These are phyloP conservation scores for Wallacemonas sp. DNA, from an alignment of 208 protist species.

Conservation along the genomic window DNA sequence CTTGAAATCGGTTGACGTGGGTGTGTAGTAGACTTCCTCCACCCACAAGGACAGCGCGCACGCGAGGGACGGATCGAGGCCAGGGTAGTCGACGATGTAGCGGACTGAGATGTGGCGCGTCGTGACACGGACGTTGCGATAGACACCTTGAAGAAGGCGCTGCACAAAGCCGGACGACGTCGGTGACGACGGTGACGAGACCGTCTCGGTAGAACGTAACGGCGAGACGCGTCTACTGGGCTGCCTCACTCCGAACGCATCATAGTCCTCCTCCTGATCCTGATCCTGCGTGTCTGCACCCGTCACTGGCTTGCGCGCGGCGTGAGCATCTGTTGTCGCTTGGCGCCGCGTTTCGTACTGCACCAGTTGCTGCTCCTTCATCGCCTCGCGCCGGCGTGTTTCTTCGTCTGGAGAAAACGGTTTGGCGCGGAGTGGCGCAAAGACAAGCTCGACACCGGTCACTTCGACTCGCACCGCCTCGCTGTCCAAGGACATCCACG, in stretches of 20 bases:
- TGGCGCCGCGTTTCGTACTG: constrained; percentile 51
- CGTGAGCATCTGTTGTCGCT: background rate
- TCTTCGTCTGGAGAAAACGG: constrained; percentile 62
- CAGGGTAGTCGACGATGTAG: constrained; percentile 73
- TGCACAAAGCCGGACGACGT: constrained; percentile 25
- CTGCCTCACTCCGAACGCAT: too few species aligned
- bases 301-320: background rate
- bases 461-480: constrained; percentile 68
- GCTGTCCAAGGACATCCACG: constrained; percentile 72
- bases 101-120: constrained; percentile 48
- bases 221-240: too few species aligned
- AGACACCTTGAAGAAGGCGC: constrained; percentile 46
- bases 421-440: constrained; percentile 61
- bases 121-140: constrained; percentile 51
- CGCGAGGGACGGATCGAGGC: constrained; percentile 51
- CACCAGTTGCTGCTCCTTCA: constrained; percentile 63
- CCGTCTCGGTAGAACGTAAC: too few species aligned
- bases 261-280: too few species aligned
- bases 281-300: too few species aligned
- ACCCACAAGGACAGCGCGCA: constrained; percentile 43
- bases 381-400: constrained; percentile 35
- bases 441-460: constrained; percentile 66
- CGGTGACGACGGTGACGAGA: background rate
- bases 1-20: background rate
- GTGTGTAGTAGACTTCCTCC: constrained; percentile 37